Evolutionary conservation across 176 grass and related monocot species (phyloP).

Genomic region (Oropetium thomaeum): DNA sequence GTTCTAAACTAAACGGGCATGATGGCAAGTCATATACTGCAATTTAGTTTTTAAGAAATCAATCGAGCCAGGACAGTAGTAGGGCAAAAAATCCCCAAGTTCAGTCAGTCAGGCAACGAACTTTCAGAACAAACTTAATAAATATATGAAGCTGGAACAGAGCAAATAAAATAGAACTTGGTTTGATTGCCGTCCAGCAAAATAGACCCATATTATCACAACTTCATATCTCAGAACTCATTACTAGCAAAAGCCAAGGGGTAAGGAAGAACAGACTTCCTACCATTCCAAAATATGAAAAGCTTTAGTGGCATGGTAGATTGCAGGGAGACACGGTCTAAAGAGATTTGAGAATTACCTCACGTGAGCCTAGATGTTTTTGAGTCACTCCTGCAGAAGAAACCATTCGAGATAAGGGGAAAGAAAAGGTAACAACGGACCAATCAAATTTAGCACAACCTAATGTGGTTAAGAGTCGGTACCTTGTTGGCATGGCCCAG

Average conservation of each 20-base stretch:
- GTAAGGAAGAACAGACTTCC: background rate
- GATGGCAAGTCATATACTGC: background rate
- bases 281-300: background rate
- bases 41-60: background rate
- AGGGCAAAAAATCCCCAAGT: background rate
- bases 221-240: background rate
- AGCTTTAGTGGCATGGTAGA: background rate
- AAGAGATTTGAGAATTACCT: no score
- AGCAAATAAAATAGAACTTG: background rate
- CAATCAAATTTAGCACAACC: no score
- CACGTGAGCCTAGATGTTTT: no score
- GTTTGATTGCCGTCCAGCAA: background rate
- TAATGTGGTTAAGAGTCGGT: no score
- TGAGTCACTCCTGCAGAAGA: no score
- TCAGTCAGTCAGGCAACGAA: background rate
- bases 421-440: no score
- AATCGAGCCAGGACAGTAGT: background rate
- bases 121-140: background rate
- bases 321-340: background rate
- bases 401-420: no score
- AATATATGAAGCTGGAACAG: background rate
- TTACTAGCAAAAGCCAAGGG: background rate
- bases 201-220: background rate
- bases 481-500: no score
- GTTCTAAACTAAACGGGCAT: background rate